Base-by-base conservation (phyloP, 805 yeast genomes). In the Pichia thaimueangensis region DNA sequence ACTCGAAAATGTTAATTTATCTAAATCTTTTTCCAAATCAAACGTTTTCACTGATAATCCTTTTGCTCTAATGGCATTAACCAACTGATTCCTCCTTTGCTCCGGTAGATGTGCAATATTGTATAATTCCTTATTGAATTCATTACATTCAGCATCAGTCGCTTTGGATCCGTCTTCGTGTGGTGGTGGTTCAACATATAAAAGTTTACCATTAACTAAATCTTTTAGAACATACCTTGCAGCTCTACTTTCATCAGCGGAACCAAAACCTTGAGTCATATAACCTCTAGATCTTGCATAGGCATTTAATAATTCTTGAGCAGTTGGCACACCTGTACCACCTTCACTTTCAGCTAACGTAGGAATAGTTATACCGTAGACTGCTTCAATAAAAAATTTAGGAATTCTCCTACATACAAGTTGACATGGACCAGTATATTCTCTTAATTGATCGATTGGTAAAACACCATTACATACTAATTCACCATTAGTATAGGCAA, bases 381-480 rank as follows among this genome's bases (percentile, higher is more conserved):
- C 73, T 1, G 96, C 95, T 63, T 93, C 99, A 43, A 93, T 62
- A 60, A 72, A 89, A 60, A 67, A 85, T 58, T 86, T 87, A 17
- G 99, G 98, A 41, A 93, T 76, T 57, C 97, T 74, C 59, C 84
- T 83, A 28, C 91, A 80, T 13, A 93, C 91, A 24, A 93, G 67
- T 40, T 87, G 82, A 7, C 82, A 71, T 11, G 99, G 97, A 3
- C 95, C 94, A 9, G 91, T 80, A 60, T 77, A 80, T 58, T 93
- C 99, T 58, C 97, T 76, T 48, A 93, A 71, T 65, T 93, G 98
- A 66, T 93, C 98, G 54, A 93, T 93, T 17, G 99, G 99, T 44
- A 93, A 72, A n/a, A 93, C 96, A 73, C 99, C 99, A 58, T 88
- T 86, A 68, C 97, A 88, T 1, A 93, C 98, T 56, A 93, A 74